Percentiles rank a stretch among this genome's conserved stretches.
Evolutionary conservation across 2,329 filamentous ascomycete genomes (phyloP).

Genomic region (Cercospora beticola): DNA sequence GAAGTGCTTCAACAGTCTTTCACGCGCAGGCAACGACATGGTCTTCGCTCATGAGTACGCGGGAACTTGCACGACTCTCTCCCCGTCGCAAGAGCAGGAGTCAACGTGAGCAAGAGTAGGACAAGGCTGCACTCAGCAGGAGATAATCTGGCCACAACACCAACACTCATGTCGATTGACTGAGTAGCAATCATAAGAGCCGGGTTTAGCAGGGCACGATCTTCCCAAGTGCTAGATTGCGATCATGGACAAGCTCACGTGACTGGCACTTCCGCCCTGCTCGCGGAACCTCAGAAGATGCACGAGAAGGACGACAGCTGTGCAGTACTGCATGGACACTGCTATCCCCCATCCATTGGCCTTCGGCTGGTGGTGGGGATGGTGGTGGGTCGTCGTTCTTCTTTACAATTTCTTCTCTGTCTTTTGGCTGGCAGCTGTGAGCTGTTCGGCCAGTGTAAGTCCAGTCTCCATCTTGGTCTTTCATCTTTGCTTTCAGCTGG

Average conservation of each 20-base stretch:
- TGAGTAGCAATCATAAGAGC: not conserved
- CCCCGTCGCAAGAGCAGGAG: not conserved
- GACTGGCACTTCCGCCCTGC: not conserved
- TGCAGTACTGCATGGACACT: not conserved
- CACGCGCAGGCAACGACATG: not conserved
- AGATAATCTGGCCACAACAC: not conserved
- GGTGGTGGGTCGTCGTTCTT: not conserved
- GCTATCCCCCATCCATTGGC: conserved; percentile 3
- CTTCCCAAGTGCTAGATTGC: not conserved
- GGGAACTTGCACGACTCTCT: not conserved
- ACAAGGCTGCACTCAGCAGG: not conserved
- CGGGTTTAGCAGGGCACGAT: not conserved
- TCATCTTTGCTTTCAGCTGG: not conserved
- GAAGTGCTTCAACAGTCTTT: not conserved
- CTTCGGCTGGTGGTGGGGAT: conserved; percentile 9
- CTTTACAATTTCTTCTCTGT: not conserved
- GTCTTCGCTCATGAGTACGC: not conserved
- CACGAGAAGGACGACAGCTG: not conserved
- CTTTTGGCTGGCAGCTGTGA: conserved; percentile 8
- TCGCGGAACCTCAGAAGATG: not conserved
- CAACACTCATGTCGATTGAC: not conserved
- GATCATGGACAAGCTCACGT: not conserved
- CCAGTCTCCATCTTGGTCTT: not conserved
- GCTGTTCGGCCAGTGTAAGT: conserved; percentile 13
- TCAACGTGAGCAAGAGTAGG: not conserved